Conservation (phyloP, 805 yeast species). For the Sugiyamaella floridensis region DNA sequence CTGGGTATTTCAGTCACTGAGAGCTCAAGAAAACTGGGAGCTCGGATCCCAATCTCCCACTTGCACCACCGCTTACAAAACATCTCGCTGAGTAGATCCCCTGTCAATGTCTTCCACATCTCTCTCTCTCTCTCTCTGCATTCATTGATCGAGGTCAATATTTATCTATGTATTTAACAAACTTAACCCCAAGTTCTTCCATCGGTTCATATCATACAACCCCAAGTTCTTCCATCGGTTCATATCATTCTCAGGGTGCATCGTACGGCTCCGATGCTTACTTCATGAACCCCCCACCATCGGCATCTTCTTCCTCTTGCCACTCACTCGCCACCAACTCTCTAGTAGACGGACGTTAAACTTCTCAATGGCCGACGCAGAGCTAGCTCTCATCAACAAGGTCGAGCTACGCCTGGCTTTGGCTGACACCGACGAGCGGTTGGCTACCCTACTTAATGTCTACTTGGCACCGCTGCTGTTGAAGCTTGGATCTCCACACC, state of each 20-base stretch:
- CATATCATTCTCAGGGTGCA: neutral
- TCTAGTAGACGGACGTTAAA: neutral
- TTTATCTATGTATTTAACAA: too few relatives aligned
- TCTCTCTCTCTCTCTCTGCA: too few relatives aligned
- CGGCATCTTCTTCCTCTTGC: neutral
- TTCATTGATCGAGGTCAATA: too few relatives aligned
- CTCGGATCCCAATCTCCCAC: too few relatives aligned
- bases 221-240: too few relatives aligned
- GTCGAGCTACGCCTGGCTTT: conserved; percentile 79
- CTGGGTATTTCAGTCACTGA: too few relatives aligned
- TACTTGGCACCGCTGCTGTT: conserved; percentile 73
- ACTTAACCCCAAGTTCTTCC: too few relatives aligned
- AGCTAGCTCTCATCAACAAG: conserved; percentile 37
- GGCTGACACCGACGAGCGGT: conserved; percentile 58
- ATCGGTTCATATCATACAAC: too few relatives aligned
- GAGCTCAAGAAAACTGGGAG: too few relatives aligned
- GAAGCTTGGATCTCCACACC: conserved; percentile 67
- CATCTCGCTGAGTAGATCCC: too few relatives aligned
- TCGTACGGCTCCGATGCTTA: neutral
- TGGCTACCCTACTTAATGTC: conserved; percentile 50
- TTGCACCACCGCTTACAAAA: too few relatives aligned
- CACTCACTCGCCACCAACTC: neutral
- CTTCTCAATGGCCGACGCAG: conserved; percentile 18
- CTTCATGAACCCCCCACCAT: neutral
- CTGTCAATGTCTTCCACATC: too few relatives aligned